These are phyloP conservation scores for Serendipita sp. DNA, from an alignment of 768 basidiomycete species.

Conservation along the genomic window DNA sequence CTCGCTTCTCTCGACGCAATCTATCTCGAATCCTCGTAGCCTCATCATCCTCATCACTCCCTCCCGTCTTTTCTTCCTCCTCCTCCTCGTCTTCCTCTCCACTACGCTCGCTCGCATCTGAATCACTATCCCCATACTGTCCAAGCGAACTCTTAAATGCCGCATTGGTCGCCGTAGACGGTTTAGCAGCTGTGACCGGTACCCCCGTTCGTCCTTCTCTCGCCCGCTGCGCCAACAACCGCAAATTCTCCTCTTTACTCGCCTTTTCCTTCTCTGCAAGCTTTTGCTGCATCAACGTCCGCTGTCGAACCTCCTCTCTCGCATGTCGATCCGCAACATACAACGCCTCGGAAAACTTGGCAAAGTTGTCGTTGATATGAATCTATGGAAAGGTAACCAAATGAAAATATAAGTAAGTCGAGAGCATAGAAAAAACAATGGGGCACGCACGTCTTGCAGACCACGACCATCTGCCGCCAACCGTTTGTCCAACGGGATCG, in stretches of 20 bases:
- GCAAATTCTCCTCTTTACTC: slow-evolving; percentile 88
- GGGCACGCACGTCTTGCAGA: slow-evolving; percentile 72
- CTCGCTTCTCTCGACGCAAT: slow-evolving; percentile 82
- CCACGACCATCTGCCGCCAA: slow-evolving; percentile 97
- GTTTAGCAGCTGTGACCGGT: slow-evolving; percentile 32
- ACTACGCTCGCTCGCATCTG: slow-evolving; percentile 40
- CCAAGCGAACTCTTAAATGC: slow-evolving; percentile 64
- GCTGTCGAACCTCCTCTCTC: slow-evolving; percentile 93
- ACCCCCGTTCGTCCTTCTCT: slow-evolving; percentile 85
- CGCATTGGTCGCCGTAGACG: slow-evolving; percentile 46
- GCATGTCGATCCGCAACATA: slow-evolving; percentile 95
- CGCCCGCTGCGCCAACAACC: slow-evolving; percentile 86
- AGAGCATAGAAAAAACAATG: not conserved
- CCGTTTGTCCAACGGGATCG: slow-evolving; percentile 95
- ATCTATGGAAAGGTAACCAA: too few relatives aligned
- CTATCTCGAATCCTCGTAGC: slow-evolving; percentile 74
- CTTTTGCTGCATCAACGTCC: slow-evolving; percentile 95
- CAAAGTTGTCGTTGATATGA: slow-evolving; percentile 98
- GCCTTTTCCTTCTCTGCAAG: slow-evolving; percentile 98
- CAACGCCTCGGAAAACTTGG: slow-evolving; percentile 93
- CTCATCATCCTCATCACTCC: slow-evolving; percentile 72
- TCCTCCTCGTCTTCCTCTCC: slow-evolving; percentile 28
- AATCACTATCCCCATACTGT: slow-evolving; percentile 67
- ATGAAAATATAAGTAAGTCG: too few relatives aligned
- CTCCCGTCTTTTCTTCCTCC: too few relatives aligned